phyloP scores from a whole-genome alignment of 1,284 basidiomycete genomes.

The Calocybe gambosa region DNA sequence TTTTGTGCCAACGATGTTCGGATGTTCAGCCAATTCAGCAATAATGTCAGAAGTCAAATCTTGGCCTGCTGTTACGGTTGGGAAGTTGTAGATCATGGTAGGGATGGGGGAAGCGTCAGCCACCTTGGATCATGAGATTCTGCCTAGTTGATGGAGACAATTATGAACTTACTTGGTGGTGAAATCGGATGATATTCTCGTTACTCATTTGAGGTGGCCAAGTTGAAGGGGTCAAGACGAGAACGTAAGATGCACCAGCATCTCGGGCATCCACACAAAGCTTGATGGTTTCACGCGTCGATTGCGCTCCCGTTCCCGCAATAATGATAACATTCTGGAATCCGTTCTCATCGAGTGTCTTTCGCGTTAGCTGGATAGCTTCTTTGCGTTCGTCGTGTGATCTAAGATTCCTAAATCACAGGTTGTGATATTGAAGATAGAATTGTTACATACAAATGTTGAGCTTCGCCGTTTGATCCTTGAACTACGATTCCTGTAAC shows the following conservation, averaged over 20 bases:
- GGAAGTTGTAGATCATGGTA: constrained; percentile 90
- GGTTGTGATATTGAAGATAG: background rate
- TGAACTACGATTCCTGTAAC: constrained; percentile 72
- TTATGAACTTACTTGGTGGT: constrained; percentile 42
- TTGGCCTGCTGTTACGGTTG: constrained; percentile 74
- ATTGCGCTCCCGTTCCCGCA: constrained; percentile 81
- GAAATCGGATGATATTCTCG: constrained; percentile 59
- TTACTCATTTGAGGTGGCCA: constrained; percentile 61
- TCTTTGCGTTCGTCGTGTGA: constrained; percentile 48
- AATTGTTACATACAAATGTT: constrained; percentile 49
- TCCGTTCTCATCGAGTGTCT: constrained; percentile 70
- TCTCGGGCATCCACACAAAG: constrained; percentile 74
- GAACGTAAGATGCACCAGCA: constrained; percentile 73
- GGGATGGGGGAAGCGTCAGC: constrained; percentile 81
- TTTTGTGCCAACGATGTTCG: constrained; percentile 87
- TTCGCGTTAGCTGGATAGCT: constrained; percentile 60
- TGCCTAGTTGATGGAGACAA: constrained; percentile 14
- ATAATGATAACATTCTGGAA: constrained; percentile 68
- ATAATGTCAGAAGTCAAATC: constrained; percentile 85
- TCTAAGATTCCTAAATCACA: constrained; percentile 17
- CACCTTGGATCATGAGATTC: constrained; percentile 41
- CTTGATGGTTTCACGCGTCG: constrained; percentile 77
- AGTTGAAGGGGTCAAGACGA: constrained; percentile 69
- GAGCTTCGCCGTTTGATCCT: constrained; percentile 74
- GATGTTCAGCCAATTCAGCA: constrained; percentile 55